These are phyloP conservation scores for Chloris gayana DNA, from an alignment of 176 grass and related monocot genomes.

Conservation along the genomic window DNA sequence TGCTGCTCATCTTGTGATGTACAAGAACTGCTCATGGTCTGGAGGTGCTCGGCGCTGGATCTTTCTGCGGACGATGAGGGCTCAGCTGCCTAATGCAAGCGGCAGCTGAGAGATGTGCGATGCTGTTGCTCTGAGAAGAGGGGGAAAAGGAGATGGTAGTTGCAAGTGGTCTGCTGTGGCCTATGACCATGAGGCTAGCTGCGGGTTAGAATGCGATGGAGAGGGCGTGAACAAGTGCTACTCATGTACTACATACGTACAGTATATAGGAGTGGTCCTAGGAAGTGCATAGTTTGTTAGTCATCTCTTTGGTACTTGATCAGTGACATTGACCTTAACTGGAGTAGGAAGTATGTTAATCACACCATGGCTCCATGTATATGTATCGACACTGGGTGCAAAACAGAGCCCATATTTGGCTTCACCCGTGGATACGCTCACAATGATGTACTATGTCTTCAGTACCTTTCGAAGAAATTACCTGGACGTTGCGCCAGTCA, in stretches of 20 bases:
- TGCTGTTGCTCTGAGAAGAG: conserved; percentile 12
- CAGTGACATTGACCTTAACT: conserved; percentile 40
- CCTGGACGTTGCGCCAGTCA: not conserved
- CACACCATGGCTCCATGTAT: not conserved
- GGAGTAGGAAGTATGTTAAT: conserved; percentile 1
- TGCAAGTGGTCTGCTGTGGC: not conserved
- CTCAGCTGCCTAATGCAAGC: conserved; percentile 64
- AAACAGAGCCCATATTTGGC: not conserved
- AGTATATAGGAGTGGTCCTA: conserved; percentile 18
- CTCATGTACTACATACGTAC: too few relatives aligned
- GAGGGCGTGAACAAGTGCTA: not conserved
- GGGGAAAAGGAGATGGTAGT: conserved; percentile 12
- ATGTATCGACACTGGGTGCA: not conserved
- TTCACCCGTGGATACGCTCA: not conserved
- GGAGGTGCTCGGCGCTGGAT: conserved; percentile 23
- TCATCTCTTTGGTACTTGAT: conserved; percentile 70
- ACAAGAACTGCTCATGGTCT: conserved; percentile 17
- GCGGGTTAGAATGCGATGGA: too few relatives aligned
- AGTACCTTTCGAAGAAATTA: not conserved
- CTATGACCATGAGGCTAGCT: not conserved
- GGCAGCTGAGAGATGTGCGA: conserved; percentile 42
- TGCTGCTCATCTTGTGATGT: conserved; percentile 3
- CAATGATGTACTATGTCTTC: not conserved
- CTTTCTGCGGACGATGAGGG: conserved; percentile 40
- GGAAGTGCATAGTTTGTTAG: conserved; percentile 16